Evolutionary conservation across 1,284 basidiomycete species (phyloP), one percentile per base, ranked within the genome.

Genomic region (Erythrobasidium hasegawianum): DNA sequence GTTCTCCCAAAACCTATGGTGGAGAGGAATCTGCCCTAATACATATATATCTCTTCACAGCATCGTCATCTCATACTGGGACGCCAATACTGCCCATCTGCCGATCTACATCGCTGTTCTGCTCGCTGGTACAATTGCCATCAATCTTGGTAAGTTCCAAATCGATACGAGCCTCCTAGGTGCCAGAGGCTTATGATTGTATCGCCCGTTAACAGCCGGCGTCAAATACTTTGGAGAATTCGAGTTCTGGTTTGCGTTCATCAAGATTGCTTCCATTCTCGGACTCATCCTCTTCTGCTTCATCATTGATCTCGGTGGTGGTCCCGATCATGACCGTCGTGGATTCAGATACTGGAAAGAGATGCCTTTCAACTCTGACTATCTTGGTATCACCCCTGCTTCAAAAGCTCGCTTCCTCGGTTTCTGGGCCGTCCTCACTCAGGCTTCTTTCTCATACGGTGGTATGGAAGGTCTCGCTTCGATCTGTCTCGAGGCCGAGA

Each of bases 401-500:
- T 59, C 68, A 2, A 60, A 54, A 5, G 69, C 68, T 38, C 70
- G 74, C 18, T 73, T 75, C 72, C 65, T 75, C 40, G 73, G 72
- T 43, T 72, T 67, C 73, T 68, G 64, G 66, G 38, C 61, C 11
- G 73, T 74, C 41, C 62, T 74, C 27, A 71, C 70, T 26, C 70
- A 73, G 54, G 89, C 89, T 9, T 88, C 88, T 1, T 93, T 93
- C 81, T 87, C 86, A 11, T 92, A 86, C 80, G 84, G 86, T 69
- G 83, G 58, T 13, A 90, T 89, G 9, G 91, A 94, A 77, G 87
- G 93, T 69, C 87, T 93, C 47, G 90, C 89, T 40, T 86, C 92
- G 77, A 82, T 90, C 62, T 89, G 89, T 40, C 87, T 73, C 45
- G 79, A 74, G 68, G 71, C 72, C 67, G 64, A 68, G 24, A 73